These are phyloP conservation scores for Colletotrichum horii DNA, from an alignment of 2,329 filamentous ascomycete genomes.

Conservation along the genomic window DNA sequence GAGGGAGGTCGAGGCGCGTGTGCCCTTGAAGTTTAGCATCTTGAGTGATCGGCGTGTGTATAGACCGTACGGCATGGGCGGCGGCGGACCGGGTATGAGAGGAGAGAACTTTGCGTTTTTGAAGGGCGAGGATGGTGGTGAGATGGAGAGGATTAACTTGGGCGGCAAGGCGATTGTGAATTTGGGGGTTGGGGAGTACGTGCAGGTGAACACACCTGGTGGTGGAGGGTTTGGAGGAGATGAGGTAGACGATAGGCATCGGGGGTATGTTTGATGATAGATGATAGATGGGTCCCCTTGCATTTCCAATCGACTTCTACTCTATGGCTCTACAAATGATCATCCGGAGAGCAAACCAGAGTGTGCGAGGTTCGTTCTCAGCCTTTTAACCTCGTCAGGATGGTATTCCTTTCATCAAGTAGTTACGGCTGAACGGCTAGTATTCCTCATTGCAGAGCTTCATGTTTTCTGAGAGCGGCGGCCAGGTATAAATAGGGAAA, in stretches of 20 bases:
- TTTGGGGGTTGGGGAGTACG: conserved; percentile 35
- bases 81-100: conserved; percentile 29
- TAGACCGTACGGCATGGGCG: conserved; percentile 37
- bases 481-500: no score
- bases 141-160: conserved; percentile 33
- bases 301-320: no score
- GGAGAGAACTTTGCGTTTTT: conserved; percentile 33
- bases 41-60: conserved; percentile 40
- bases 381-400: no score
- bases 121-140: conserved; percentile 28
- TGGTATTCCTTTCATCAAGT: no score
- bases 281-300: not conserved
- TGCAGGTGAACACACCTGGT: conserved; percentile 40
- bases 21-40: conserved; percentile 36
- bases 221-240: conserved; percentile 33
- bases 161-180: conserved; percentile 35
- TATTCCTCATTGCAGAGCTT: no score
- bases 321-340: no score
- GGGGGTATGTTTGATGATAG: not conserved
- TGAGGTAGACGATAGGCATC: conserved; percentile 6
- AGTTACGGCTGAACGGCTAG: no score
- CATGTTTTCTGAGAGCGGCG: no score
- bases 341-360: no score
- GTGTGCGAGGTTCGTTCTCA: no score
- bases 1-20: conserved; percentile 38